These are phyloP conservation scores for Zymoseptoria ardabiliae DNA, from an alignment of 2,329 filamentous ascomycete genomes.

Conservation along the genomic window DNA sequence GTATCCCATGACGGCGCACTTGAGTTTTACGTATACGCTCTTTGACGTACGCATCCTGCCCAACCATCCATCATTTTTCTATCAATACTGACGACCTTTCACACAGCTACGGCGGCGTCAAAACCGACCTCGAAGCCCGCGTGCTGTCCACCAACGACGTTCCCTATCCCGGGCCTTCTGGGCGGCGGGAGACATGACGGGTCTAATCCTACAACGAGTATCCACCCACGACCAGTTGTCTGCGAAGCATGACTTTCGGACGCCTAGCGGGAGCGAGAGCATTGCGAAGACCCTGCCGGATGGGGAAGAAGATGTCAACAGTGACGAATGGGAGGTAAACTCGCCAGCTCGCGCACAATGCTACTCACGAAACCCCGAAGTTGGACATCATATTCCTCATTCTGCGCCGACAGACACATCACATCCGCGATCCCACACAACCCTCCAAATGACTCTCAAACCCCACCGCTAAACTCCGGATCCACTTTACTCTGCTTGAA, in stretches of 20 bases:
- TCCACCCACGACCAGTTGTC: slow-evolving; percentile 28
- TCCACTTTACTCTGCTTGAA: slow-evolving; percentile 72
- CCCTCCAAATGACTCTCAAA: too few species aligned
- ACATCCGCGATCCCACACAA: too few species aligned
- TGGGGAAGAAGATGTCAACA: too few species aligned
- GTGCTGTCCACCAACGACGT: slow-evolving; percentile 35
- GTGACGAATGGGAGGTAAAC: too few species aligned
- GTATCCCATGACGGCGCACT: slow-evolving; percentile 26
- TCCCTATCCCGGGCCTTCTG: slow-evolving; percentile 33
- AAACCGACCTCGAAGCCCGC: slow-evolving; percentile 33
- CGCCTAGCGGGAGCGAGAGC: slow-evolving; percentile 24
- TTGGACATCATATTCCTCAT: too few species aligned
- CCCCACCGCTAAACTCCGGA: slow-evolving; percentile 34
- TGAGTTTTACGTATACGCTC: slow-evolving; percentile 28
- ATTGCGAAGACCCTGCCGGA: slow-evolving; percentile 18
- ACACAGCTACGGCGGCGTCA: slow-evolving; percentile 34
- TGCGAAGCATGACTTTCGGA: slow-evolving; percentile 30
- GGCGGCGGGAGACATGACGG: slow-evolving; percentile 31
- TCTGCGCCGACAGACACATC: too few species aligned
- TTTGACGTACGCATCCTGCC: slow-evolving; percentile 17
- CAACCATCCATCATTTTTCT: neutral
- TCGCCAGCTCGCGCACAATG: too few species aligned
- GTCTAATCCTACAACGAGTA: slow-evolving; percentile 32
- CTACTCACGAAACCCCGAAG: too few species aligned
- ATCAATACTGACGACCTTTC: slow-evolving; percentile 15